Conservation (phyloP, 1,139 yeast species). For the Yamadazyma pseudoaaseri region DNA sequence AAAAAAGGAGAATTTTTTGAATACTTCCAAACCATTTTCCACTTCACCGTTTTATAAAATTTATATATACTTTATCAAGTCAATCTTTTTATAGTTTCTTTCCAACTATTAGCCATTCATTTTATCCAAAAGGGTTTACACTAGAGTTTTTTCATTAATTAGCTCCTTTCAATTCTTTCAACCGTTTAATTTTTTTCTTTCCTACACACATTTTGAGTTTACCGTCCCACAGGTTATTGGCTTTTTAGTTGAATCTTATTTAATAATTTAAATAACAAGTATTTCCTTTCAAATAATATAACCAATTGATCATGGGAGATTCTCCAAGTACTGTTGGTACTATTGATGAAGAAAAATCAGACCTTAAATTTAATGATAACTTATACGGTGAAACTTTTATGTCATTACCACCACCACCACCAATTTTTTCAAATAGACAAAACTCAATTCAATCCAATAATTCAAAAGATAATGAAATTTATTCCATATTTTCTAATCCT, state of each 20-base stretch:
- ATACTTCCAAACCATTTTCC: conserved; percentile 1
- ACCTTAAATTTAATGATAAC: conserved; percentile 8
- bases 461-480: conserved; percentile 14
- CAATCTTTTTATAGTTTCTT: conserved; percentile 1
- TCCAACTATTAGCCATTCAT: conserved; percentile 2
- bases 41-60: neutral
- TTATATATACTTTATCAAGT: conserved; percentile 1
- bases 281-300: neutral
- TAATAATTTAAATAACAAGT: neutral
- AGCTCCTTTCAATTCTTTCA: neutral
- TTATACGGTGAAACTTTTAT: conserved; percentile 2
- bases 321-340: conserved; percentile 17
- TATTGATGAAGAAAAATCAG: conserved; percentile 14
- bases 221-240: neutral
- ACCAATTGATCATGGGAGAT: conserved; percentile 9
- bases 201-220: neutral
- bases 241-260: no score
- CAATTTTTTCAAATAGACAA: conserved; percentile 16
- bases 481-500: conserved; percentile 26
- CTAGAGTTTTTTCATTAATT: neutral
- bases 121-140: neutral
- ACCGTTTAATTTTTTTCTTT: conserved; percentile 1
- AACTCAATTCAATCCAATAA: conserved; percentile 16
- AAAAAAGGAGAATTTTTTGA: conserved; percentile 2
- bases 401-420: conserved; percentile 19